Evolutionary conservation across 352 stramenopile genomes (phyloP).

Genomic region (Globisporangium heterothallicum): DNA sequence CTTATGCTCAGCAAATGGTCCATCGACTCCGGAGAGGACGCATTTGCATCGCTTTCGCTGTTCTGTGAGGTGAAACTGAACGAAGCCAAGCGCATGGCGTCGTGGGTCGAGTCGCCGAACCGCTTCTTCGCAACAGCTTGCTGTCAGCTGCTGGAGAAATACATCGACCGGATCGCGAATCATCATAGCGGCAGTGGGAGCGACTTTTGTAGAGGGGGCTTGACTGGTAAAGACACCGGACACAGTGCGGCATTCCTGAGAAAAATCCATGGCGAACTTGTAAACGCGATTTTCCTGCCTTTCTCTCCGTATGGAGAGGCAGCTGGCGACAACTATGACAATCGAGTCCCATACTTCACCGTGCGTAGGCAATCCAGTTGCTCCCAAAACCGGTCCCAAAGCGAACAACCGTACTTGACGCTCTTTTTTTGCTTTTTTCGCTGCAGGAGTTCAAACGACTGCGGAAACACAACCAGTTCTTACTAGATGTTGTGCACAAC

Average conservation of each 20-base stretch:
- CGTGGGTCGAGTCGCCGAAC: slow-evolving; percentile 66
- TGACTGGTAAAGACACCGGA: slow-evolving; percentile 11
- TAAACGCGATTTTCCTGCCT: slow-evolving; percentile 49
- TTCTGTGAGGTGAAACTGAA: slow-evolving; percentile 81
- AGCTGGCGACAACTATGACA: slow-evolving; percentile 23
- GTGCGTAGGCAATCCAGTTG: slow-evolving; percentile 15
- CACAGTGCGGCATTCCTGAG: slow-evolving; percentile 43
- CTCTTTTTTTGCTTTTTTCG: background rate
- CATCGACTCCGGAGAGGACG: slow-evolving; percentile 38
- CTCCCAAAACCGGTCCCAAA: too few relatives aligned
- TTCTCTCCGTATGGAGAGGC: slow-evolving; percentile 9
- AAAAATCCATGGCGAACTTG: slow-evolving; percentile 46
- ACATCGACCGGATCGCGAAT: slow-evolving; percentile 26
- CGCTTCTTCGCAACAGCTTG: slow-evolving; percentile 69
- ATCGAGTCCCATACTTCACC: slow-evolving; percentile 55
- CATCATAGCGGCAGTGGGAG: slow-evolving; percentile 10
- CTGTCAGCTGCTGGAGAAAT: slow-evolving; percentile 65
- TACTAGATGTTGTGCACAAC: slow-evolving; percentile 46
- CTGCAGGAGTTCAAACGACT: slow-evolving; percentile 59
- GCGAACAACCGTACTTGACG: background rate
- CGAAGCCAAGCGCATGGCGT: slow-evolving; percentile 69
- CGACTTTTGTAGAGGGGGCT: slow-evolving; percentile 4
- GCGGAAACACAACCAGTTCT: slow-evolving; percentile 33
- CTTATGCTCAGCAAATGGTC: slow-evolving; percentile 71
- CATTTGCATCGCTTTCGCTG: slow-evolving; percentile 58